A percentile compares a stretch with the other conserved stretches of the same genome.
phyloP scores from a whole-genome alignment of 1,284 basidiomycete genomes.

The Ceraceosorus bombacis region DNA sequence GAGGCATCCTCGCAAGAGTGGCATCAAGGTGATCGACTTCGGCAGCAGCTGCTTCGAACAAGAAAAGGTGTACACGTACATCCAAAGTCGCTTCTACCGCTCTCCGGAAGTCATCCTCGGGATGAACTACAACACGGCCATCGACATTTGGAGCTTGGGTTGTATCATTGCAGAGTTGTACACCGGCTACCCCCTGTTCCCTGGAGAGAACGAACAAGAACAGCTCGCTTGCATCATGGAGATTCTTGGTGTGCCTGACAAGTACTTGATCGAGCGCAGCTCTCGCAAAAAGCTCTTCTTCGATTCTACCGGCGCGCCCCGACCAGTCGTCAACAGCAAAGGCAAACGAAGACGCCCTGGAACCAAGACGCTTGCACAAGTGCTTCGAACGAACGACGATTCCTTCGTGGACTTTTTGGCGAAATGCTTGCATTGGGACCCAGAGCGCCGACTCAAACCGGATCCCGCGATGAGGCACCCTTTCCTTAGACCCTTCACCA shows the following conservation, averaged over 20 bases:
- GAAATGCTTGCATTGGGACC: conserved; percentile 96
- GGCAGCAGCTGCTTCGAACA: conserved; percentile 97
- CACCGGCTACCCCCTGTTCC: conserved; percentile 98
- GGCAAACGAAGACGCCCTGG: conserved; percentile 83
- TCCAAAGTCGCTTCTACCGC: conserved; percentile 92
- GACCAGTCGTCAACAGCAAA: conserved; percentile 92
- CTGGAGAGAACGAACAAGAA: conserved; percentile 92
- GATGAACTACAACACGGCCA: conserved; percentile 55
- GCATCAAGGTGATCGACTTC: conserved; percentile 97
- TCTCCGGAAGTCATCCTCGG: conserved; percentile 63
- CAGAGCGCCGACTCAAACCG: conserved; percentile 88
- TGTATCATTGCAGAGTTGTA: conserved; percentile 96
- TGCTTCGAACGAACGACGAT: conserved; percentile 80
- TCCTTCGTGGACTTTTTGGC: conserved; percentile 64
- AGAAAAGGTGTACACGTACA: conserved; percentile 97
- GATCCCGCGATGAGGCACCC: conserved; percentile 62
- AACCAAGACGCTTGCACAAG: conserved; percentile 78
- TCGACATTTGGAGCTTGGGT: conserved; percentile 96
- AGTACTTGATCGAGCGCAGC: conserved; percentile 86
- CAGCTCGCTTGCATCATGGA: conserved; percentile 99
- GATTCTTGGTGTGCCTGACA: conserved; percentile 88
- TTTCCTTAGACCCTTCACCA: conserved; percentile 6
- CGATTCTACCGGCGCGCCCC: conserved; percentile 82
- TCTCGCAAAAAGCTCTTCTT: conserved; percentile 93
- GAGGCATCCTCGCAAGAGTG: conserved; percentile 88